phyloP scores from a whole-genome alignment of 306 rosid species.

The Carpinus viminea region DNA sequence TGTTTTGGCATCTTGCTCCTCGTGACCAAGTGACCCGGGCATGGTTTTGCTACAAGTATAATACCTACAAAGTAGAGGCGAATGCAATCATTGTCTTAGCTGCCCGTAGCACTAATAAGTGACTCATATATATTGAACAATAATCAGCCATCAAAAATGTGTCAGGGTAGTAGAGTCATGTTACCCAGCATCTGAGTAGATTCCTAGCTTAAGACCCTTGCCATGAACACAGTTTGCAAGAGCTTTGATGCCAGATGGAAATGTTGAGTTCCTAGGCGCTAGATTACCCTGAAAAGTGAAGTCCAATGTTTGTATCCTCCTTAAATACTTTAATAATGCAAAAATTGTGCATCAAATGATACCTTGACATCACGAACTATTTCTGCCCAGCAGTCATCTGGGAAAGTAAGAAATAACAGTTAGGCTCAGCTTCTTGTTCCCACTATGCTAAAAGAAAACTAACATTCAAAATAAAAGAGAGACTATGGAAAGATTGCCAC shows the following conservation, averaged over 20 bases:
- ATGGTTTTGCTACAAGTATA: slow-evolving; percentile 82
- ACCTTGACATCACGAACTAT: slow-evolving; percentile 65
- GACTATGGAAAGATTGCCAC: slow-evolving; percentile 1
- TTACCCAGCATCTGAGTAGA: slow-evolving; percentile 98
- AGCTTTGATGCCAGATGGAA: slow-evolving; percentile 90
- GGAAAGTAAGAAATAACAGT: slow-evolving; percentile 5
- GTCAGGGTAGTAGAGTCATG: background rate
- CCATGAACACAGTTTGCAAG: slow-evolving; percentile 89
- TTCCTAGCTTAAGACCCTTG: slow-evolving; percentile 94
- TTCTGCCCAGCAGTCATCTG: slow-evolving; percentile 99
- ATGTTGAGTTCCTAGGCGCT: slow-evolving; percentile 76
- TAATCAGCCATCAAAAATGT: slow-evolving; percentile 3
- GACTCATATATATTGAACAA: background rate
- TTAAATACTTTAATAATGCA: background rate
- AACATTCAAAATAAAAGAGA: background rate
- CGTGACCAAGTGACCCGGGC: slow-evolving; percentile 97
- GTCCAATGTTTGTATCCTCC: background rate
- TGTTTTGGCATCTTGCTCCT: slow-evolving; percentile 85
- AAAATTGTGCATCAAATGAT: background rate
- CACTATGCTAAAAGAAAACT: background rate
- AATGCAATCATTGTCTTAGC: background rate
- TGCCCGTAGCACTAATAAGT: background rate
- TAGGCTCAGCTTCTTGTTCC: slow-evolving; percentile 2
- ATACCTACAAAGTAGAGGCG: slow-evolving; percentile 50
- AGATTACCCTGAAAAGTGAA: slow-evolving; percentile 57